Percentiles rank a stretch among this genome's conserved stretches.
phyloP scores from a whole-genome alignment of 179 eudicot genomes.

The Gypsophila paniculata region DNA sequence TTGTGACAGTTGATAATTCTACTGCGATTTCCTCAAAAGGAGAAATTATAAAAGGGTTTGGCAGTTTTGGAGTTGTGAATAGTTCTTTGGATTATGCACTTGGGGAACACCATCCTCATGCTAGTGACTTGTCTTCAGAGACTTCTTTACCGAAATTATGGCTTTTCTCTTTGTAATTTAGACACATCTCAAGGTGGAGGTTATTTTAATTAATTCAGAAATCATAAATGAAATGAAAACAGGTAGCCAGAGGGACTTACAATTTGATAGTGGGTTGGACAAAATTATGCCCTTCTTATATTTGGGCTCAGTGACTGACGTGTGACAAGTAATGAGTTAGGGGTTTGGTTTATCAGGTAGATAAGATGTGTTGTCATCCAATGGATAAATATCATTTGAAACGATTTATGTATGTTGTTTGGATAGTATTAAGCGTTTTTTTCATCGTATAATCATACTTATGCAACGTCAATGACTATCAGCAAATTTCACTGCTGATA shows the following conservation, averaged over 20 bases:
- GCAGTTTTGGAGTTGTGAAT: too few relatives aligned
- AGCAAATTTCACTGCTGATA: not conserved
- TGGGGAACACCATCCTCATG: not conserved
- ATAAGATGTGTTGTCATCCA: not conserved
- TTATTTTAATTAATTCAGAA: too few relatives aligned
- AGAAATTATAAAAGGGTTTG: not conserved
- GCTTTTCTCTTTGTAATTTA: not conserved
- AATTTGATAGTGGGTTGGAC: not conserved
- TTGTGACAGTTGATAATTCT: not conserved
- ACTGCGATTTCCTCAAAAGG: not conserved
- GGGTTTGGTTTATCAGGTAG: not conserved
- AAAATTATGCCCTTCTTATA: not conserved
- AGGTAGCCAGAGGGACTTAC: not conserved
- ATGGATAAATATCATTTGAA: conserved; percentile 3
- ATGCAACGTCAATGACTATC: not conserved
- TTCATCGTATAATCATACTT: not conserved
- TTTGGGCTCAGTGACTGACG: conserved; percentile 1
- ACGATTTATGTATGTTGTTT: not conserved
- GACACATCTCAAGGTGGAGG: not conserved
- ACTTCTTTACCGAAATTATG: not conserved
- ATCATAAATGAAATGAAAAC: not conserved
- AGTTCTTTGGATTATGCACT: too few relatives aligned
- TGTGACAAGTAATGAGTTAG: not conserved
- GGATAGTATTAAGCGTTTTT: not conserved
- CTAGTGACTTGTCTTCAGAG: not conserved